phyloP scores from a whole-genome alignment of 2,329 filamentous ascomycete genomes.

The Xylariales sp. region DNA sequence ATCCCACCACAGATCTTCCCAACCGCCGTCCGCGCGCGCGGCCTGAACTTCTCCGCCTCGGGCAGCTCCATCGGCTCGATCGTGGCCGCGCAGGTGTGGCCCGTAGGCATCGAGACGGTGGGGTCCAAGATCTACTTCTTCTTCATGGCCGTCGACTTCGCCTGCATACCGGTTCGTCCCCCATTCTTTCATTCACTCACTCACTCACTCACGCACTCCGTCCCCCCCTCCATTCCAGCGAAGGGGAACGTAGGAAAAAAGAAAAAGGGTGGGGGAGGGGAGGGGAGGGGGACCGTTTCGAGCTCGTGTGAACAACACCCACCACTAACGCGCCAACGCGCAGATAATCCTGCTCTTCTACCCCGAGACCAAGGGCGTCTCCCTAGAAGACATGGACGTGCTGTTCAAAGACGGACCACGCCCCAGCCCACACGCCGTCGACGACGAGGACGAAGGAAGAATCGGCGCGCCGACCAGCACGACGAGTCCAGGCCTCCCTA shows the following conservation, averaged over 20 bases:
- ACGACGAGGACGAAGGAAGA: neutral
- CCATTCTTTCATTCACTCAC: neutral
- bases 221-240: neutral
- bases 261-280: neutral
- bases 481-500: neutral
- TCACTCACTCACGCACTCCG: too few relatives aligned
- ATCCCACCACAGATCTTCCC: constrained; percentile 61
- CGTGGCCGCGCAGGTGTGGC: constrained; percentile 66
- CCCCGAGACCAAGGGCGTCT: constrained; percentile 46
- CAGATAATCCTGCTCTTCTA: constrained; percentile 48
- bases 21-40: constrained; percentile 65
- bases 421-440: neutral
- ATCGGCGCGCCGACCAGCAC: neutral
- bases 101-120: constrained; percentile 62
- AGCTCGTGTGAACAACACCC: neutral
- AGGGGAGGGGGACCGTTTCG: too few relatives aligned
- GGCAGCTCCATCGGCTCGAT: constrained; percentile 67
- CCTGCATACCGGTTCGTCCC: constrained; percentile 56
- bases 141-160: constrained; percentile 65
- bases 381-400: constrained; percentile 47
- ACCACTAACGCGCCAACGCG: neutral
- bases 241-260: too few relatives aligned
- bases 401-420: constrained; percentile 37
- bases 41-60: constrained; percentile 66
- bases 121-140: constrained; percentile 67